Evolutionary conservation across 805 yeast genomes (phyloP), one percentile per base, ranked within the genome.

Genomic region (Kluyveromyces aestuarii): DNA sequence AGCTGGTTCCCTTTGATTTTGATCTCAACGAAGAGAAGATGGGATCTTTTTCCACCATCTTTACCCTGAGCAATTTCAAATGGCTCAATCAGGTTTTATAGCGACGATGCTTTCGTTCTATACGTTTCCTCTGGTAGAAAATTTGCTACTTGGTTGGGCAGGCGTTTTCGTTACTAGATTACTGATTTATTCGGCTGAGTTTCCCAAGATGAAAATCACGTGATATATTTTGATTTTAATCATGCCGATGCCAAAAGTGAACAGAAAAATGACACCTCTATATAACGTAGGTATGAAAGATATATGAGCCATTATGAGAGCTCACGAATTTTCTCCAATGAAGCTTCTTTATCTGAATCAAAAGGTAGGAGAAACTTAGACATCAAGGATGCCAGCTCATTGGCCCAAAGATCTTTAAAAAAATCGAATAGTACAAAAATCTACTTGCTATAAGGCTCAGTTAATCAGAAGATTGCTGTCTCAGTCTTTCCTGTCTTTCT

Each of bases 401-500:
- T 10, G 35, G 35, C 35, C 35, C 14, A 13, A 30, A 30, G 35
- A 30, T 11, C 14, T 30, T 30, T 11, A 30, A 13, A 30, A 11
- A 30, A 30, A 30, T 11, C 14, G 14, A 13, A 30, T 30, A 30
- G 35, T 30, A 30, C 35, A 30, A 11, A 30, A 10, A 30, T 30
- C 35, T 30, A 30, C 35, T 30, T 30, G 14, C 35, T 11, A 30
- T 30, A 30, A 5, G 11, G 4, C 14, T 3, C 11, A 30, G 11
- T 30, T 30, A 30, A 13, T 43, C 45, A 14, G 45, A 18, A 9
- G 45, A 43, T 43, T 50, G 51, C 47, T 63, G 67, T 33, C 79
- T 74, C 56, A 80, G 82, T 62, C 90, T 77, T 55, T 87, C 96
- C 63, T 88, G 96, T 71, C 98, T 81, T 46, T 87, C 83, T 59